Conservation (phyloP, 1,284 basidiomycete genomes). For the Binderoboletus segoi region DNA sequence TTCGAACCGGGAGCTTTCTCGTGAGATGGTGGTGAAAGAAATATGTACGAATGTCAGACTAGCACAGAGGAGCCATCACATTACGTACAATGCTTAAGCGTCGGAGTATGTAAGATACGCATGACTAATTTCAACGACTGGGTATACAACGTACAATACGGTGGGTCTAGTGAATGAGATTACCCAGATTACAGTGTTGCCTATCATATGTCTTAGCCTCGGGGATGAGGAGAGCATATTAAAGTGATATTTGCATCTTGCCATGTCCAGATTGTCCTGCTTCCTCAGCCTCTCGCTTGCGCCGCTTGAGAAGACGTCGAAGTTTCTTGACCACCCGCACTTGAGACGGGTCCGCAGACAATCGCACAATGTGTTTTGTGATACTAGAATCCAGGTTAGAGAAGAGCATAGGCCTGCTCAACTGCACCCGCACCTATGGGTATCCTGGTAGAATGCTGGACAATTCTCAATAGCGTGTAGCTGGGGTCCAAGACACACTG, state of each 20-base stretch:
- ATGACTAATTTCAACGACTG: not conserved
- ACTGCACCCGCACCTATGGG: conserved; percentile 46
- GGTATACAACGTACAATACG: conserved; percentile 5
- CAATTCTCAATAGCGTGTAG: conserved; percentile 58
- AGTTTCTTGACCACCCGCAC: conserved; percentile 43
- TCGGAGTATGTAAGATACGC: conserved; percentile 18
- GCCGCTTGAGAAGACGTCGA: conserved; percentile 46
- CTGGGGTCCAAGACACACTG: conserved; percentile 46
- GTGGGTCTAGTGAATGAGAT: conserved; percentile 13
- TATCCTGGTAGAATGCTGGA: conserved; percentile 50
- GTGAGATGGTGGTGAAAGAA: conserved; percentile 29
- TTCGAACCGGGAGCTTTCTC: conserved; percentile 15
- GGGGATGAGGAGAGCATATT: not conserved
- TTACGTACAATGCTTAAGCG: conserved; percentile 27
- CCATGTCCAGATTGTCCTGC: not conserved
- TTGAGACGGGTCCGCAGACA: conserved; percentile 47
- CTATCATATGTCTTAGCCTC: conserved; percentile 8
- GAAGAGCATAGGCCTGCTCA: not conserved
- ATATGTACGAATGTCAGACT: conserved; percentile 10
- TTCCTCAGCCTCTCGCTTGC: conserved; percentile 31
- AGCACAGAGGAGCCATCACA: conserved; percentile 27
- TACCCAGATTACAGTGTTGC: conserved; percentile 19
- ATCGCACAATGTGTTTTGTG: conserved; percentile 46
- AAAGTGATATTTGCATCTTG: conserved; percentile 10
- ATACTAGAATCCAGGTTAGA: conserved; percentile 41